Base-by-base conservation (phyloP, 768 basidiomycete genomes). In the Nevesoporus exiguus region DNA sequence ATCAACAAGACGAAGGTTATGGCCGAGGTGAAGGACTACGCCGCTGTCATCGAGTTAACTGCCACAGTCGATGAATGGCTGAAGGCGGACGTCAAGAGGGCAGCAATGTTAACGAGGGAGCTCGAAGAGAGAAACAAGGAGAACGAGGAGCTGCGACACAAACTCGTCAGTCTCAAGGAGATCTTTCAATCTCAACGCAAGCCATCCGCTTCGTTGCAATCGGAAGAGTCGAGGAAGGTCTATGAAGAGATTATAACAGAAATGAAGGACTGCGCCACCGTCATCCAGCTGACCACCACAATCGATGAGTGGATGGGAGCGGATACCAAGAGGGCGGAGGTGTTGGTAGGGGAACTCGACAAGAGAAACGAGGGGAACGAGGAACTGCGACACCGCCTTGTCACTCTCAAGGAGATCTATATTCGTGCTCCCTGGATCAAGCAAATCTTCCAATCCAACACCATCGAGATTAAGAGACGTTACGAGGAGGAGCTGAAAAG, bases 391-490 rank as follows among this genome's bases (percentile, higher is more conserved):
- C 10, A 24, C 11, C 31, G 33, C 0, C 50, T 60, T 10, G 6
- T 43, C 10, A 34, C 15, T 19, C 58, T 59, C 22, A 57, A 46
- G 21, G 49, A 55, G 25, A 59, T 54, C 14, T 54, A 59, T 21
- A 25, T 50, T 11, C 49, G 41, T 1, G 44, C 58, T n/a, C 57
- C 54, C 7, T 24, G 46, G 8, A 51, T 52, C 30, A 47, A 58
- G 14, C 51, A 59, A 9, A 50, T 59, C 10, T 59, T 59, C 48
- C 51, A 51, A 17, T 59, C 56, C 22, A 31, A 58, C 31, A 50
- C 48, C 3, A 19, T 59, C 46, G 48, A 59, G 17, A 47, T 51
- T 15, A 34, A 34, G 21, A 39, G 8, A 41, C 56, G 24, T 14
- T 19, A 30, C 10, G 56, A 59, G 15, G 37, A 52, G 9, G 25